Conservation (phyloP, 2,329 filamentous ascomycete genomes). For the Trichoderma polysporum region DNA sequence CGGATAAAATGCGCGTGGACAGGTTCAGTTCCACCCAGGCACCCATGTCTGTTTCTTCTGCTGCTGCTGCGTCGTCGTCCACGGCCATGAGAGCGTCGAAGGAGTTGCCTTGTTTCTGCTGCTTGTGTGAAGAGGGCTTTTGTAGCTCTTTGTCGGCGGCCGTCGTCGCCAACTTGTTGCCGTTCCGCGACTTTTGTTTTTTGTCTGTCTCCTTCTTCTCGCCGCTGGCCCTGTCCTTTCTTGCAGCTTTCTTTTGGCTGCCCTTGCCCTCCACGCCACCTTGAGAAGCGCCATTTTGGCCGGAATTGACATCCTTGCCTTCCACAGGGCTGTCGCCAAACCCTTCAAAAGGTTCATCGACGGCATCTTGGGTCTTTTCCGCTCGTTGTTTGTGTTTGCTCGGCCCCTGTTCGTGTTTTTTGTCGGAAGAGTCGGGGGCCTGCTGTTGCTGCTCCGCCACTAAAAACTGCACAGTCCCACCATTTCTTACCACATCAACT, state of each 20-base stretch:
- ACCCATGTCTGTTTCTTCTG: conserved; percentile 66
- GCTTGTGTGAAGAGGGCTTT: conserved; percentile 40
- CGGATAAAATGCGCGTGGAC: conserved; percentile 67
- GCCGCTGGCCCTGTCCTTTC: conserved; percentile 32
- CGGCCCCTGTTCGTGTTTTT: conserved; percentile 17
- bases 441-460: conserved; percentile 29
- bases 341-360: conserved; percentile 62
- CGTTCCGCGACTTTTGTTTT: conserved; percentile 25
- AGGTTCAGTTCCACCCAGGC: conserved; percentile 76
- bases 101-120: conserved; percentile 41
- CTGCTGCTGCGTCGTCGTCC: conserved; percentile 44
- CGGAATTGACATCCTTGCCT: conserved; percentile 34
- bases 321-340: conserved; percentile 54
- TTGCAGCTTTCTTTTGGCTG: conserved; percentile 32
- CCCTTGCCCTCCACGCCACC: conserved; percentile 32
- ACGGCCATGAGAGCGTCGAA: conserved; percentile 57
- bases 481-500: conserved; percentile 76
- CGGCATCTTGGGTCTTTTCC: conserved; percentile 27
- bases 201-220: conserved; percentile 36
- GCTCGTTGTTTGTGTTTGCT: not conserved
- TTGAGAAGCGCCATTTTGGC: conserved; percentile 34
- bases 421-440: conserved; percentile 26
- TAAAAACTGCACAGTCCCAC: conserved; percentile 58
- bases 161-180: conserved; percentile 34
- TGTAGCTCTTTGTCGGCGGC: conserved; percentile 38